These are phyloP conservation scores for Cinchona pubescens DNA, from an alignment of 257 asterid species.

Conservation along the genomic window DNA sequence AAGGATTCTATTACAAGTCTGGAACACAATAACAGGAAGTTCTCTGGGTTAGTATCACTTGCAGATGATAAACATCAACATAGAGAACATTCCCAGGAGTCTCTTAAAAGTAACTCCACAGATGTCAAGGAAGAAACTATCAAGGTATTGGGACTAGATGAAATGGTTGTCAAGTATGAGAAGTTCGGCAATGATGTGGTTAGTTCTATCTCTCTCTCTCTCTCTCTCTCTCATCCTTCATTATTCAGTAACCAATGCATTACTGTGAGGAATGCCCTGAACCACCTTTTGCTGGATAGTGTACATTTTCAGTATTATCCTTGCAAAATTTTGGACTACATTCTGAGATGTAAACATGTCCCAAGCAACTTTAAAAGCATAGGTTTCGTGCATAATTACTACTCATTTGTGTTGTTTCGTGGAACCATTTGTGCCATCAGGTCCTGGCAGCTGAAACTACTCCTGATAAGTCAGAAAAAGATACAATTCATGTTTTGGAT, in stretches of 20 bases:
- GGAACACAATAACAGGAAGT: constrained; percentile 20
- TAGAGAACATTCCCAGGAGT: constrained; percentile 2
- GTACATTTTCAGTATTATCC: background rate
- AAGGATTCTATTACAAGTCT: constrained; percentile 5
- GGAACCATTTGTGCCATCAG: too few species aligned
- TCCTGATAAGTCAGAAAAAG: constrained; percentile 21
- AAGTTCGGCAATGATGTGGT: constrained; percentile 32
- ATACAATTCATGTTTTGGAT: constrained; percentile 18
- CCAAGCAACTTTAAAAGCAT: background rate
- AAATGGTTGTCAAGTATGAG: constrained; percentile 24
- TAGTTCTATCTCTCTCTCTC: constrained; percentile 3
- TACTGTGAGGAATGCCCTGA: background rate
- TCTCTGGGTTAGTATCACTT: constrained; percentile 17
- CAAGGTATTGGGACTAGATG: constrained; percentile 13
- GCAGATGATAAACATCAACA: background rate
- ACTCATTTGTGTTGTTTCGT: too few species aligned
- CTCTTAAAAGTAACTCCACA: background rate
- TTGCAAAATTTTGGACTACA: background rate
- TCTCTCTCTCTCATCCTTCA: background rate
- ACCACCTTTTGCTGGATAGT: background rate
- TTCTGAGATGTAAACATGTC: background rate
- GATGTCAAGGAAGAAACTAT: constrained; percentile 3
- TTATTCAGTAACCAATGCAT: background rate
- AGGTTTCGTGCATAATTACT: background rate
- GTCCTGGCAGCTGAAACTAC: constrained; percentile 22